phyloP scores from a whole-genome alignment of 257 asterid genomes.

The Solanum tarijense region DNA sequence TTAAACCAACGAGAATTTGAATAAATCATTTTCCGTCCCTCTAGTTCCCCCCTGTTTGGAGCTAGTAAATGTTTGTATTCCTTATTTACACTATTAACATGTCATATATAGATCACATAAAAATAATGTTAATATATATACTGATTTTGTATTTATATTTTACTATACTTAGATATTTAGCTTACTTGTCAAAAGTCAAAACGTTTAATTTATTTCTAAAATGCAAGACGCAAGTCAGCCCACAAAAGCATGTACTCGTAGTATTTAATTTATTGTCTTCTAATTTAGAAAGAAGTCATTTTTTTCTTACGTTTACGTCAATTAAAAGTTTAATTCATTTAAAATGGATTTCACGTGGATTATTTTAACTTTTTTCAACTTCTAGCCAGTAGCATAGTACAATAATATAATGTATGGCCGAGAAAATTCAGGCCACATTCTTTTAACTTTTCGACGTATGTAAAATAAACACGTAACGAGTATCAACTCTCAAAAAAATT shows the following conservation, averaged over 20 bases:
- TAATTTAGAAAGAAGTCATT: not conserved
- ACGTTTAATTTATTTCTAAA: not conserved
- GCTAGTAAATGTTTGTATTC: not conserved
- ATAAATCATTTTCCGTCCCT: no score
- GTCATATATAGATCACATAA: no score
- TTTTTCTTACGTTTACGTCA: not conserved
- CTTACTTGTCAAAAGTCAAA: not conserved
- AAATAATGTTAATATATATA: no score
- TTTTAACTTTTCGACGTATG: not conserved
- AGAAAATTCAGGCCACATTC: not conserved
- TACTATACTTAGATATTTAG: no score
- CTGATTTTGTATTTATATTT: no score
- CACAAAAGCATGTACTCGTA: not conserved
- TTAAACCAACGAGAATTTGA: no score
- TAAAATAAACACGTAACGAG: no score
- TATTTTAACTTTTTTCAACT: not conserved
- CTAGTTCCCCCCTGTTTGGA: no score
- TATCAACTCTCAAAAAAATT: not conserved
- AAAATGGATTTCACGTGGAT: not conserved
- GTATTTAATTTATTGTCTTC: not conserved
- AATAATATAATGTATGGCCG: not conserved
- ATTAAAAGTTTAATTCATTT: not conserved
- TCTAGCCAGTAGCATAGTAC: not conserved
- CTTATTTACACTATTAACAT: no score
- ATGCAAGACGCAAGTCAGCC: not conserved